Base-by-base conservation (phyloP, 805 yeast species). In the Komagataella populi region DNA sequence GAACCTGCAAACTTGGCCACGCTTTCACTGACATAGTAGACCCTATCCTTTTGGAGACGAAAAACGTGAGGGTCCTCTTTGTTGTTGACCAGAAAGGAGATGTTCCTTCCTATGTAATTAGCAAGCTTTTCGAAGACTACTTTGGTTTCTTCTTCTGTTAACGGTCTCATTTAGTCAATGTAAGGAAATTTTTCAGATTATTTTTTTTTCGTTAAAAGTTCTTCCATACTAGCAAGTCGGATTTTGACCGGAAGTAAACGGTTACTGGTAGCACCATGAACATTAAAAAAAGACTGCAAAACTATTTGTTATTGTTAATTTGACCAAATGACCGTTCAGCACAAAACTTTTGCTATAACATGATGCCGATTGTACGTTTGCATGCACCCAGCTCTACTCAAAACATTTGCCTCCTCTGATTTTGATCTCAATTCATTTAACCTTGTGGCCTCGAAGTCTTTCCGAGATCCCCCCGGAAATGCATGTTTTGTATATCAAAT, bases 121-220 rank as follows among this genome's bases (percentile, higher is more conserved):
- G 98, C 97, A 52, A 93, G 77, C 69, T 93, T 93, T 64, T 93
- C 98, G 66, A 93, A 91, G 46, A 93, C 96, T 16, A 84, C 91
- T 66, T 86, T 88, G 46, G 99, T 91, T 66, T 93, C 99, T 66
- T 89, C 96, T 65, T 91, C 99, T 57, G 98, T 91, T 57, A 91
- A 76, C 49, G 89, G 87, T 75, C 99, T 84, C 99, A 91, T 91
- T 44, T 23, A 23, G 43, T 17, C 8, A 17, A 23, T 23, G 46
- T 8, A 44, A 36, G 20, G 30, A n/a, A 22, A 54, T 17, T 54
- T 30, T 30, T 30, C 56, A 22, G 52, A 39, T 52, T 52, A 20
- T 52, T 52, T 18, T 52, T 17, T 51, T 14, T 54, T 54, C n/a
- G 54, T 54, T 6, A 54, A 54, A 6, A 54, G 49, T 7, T 30